These are phyloP conservation scores for Singerocomus inundabilis DNA, from an alignment of 1,284 basidiomycete species.

Conservation along the genomic window DNA sequence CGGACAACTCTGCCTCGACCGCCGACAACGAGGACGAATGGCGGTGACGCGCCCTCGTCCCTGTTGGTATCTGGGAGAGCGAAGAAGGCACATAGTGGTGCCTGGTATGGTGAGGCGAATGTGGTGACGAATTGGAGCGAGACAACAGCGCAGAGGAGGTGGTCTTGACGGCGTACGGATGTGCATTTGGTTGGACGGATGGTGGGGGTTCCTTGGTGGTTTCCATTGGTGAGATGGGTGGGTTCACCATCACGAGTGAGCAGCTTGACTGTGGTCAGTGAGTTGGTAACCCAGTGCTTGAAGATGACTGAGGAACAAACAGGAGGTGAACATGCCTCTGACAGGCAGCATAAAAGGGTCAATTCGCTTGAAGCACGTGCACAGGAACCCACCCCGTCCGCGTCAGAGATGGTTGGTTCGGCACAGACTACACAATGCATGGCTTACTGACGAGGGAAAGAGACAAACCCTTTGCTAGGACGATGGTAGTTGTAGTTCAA, in stretches of 20 bases:
- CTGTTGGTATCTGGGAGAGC: constrained; percentile 7
- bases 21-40: constrained; percentile 27
- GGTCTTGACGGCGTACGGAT: constrained; percentile 40
- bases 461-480: too few species aligned
- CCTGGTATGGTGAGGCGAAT: constrained; percentile 21
- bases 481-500: too few species aligned
- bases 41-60: constrained; percentile 17
- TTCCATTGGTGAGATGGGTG: constrained; percentile 19
- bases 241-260: constrained; percentile 15
- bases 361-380: too few species aligned
- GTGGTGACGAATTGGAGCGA: constrained; percentile 36
- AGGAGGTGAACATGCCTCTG: background rate
- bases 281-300: background rate
- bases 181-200: constrained; percentile 30
- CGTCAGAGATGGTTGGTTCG: too few species aligned
- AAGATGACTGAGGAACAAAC: background rate
- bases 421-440: too few species aligned
- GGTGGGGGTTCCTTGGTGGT: constrained; percentile 17
- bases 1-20: constrained; percentile 2
- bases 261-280: background rate
- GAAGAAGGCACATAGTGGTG: constrained; percentile 35
- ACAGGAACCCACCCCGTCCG: too few species aligned
- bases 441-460: too few species aligned
- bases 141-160: constrained; percentile 40
- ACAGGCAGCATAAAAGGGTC: too few species aligned